Conservation (phyloP, 2,329 filamentous ascomycete species). For the Dothistroma pini region DNA sequence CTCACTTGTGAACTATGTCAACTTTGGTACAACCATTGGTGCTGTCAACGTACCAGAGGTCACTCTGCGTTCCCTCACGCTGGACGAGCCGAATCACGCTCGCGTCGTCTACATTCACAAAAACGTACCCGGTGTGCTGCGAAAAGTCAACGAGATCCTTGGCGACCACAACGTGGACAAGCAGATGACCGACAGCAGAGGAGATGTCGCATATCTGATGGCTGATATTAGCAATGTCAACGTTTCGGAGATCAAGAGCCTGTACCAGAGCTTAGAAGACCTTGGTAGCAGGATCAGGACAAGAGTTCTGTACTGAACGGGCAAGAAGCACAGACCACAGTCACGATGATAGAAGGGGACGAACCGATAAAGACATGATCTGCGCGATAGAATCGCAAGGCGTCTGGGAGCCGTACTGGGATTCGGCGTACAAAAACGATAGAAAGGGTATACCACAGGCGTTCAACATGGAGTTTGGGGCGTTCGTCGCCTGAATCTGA, state of each 20-base stretch:
- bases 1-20: slow-evolving; percentile 88
- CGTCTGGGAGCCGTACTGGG: not conserved
- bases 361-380: not conserved
- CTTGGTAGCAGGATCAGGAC: slow-evolving; percentile 52
- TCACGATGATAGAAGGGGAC: not conserved
- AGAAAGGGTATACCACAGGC: slow-evolving; percentile 14
- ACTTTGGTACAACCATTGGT: slow-evolving; percentile 85
- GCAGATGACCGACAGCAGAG: slow-evolving; percentile 94
- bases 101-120: slow-evolving; percentile 95
- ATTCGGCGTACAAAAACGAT: slow-evolving; percentile 3
- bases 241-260: slow-evolving; percentile 74
- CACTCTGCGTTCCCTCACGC: slow-evolving; percentile 79
- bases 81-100: slow-evolving; percentile 84
- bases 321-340: not conserved
- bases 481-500: not conserved
- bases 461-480: slow-evolving; percentile 18
- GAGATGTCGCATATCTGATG: slow-evolving; percentile 95
- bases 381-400: not conserved
- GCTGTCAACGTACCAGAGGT: slow-evolving; percentile 98
- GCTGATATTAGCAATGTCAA: slow-evolving; percentile 91
- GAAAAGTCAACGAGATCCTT: slow-evolving; percentile 91
- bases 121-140: slow-evolving; percentile 92
- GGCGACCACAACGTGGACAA: slow-evolving; percentile 98
- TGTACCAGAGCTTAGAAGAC: slow-evolving; percentile 77
- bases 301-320: slow-evolving; percentile 44